These are phyloP conservation scores for Beta corolliflora DNA, from an alignment of 179 eudicot species.

Conservation along the genomic window DNA sequence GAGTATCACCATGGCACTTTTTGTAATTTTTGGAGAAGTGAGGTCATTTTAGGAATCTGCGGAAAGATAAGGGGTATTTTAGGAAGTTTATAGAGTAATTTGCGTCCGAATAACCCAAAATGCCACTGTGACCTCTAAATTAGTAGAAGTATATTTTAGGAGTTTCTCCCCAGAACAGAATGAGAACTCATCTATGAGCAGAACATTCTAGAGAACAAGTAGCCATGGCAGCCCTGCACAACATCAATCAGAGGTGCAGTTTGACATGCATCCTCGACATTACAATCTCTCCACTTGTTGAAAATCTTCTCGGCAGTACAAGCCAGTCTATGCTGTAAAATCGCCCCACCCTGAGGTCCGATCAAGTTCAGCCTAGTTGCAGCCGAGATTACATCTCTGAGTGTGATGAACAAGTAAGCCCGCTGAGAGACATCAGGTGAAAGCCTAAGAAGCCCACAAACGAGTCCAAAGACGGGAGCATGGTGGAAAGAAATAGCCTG, in stretches of 20 bases:
- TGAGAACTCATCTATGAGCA: constrained; percentile 50
- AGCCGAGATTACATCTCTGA: constrained; percentile 83
- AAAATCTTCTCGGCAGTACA: constrained; percentile 56
- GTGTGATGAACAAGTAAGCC: constrained; percentile 67
- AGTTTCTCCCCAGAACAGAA: no score
- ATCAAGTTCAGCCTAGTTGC: constrained; percentile 86
- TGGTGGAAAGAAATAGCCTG: constrained; percentile 61
- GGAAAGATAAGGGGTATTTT: no score
- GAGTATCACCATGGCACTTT: no score
- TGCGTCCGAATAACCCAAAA: no score
- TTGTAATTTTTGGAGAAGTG: no score
- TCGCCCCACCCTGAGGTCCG: constrained; percentile 81
- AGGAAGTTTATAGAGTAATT: no score
- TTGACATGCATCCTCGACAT: constrained; percentile 81
- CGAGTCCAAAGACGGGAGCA: constrained; percentile 80
- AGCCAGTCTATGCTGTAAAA: constrained; percentile 71
- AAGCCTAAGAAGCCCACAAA: constrained; percentile 75
- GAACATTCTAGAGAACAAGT: constrained; percentile 83
- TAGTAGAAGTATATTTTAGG: no score
- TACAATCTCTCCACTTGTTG: constrained; percentile 66
- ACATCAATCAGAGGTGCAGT: constrained; percentile 75
- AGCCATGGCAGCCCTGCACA: constrained; percentile 83
- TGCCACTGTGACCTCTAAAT: no score
- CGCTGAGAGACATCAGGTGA: constrained; percentile 55
- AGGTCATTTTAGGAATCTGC: no score